phyloP scores from a whole-genome alignment of 768 basidiomycete genomes.

The Thelephora aurantiotincta region DNA sequence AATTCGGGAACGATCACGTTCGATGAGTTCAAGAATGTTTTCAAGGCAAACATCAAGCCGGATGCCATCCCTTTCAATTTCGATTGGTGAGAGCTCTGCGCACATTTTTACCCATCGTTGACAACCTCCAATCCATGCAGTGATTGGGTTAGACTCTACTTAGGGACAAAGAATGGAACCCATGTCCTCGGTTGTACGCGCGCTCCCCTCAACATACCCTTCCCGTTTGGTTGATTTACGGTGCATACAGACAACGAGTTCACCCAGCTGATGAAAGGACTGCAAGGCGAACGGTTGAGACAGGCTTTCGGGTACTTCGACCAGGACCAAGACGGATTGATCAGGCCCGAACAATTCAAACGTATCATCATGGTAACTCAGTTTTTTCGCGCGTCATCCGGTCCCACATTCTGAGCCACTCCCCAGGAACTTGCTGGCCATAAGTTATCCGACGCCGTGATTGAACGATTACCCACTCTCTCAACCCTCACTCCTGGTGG shows the following conservation, averaged over 20 bases:
- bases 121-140: conserved; percentile 22
- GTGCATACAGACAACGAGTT: conserved; percentile 72
- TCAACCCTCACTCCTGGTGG: conserved; percentile 82
- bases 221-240: conserved; percentile 5
- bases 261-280: conserved; percentile 96
- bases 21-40: conserved; percentile 90
- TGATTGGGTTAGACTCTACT: conserved; percentile 93
- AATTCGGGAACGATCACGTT: conserved; percentile 86
- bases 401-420: background rate
- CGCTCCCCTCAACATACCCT: background rate
- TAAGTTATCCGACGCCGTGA: conserved; percentile 88
- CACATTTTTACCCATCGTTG: background rate
- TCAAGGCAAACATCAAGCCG: conserved; percentile 62
- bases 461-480: conserved; percentile 84
- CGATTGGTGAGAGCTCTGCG: conserved; percentile 47
- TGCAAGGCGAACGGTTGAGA: conserved; percentile 93
- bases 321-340: conserved; percentile 84
- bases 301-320: conserved; percentile 94
- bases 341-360: conserved; percentile 87
- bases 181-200: conserved; percentile 84
- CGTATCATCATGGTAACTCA: conserved; percentile 70
- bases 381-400: background rate
- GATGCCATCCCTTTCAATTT: conserved; percentile 91
- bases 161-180: conserved; percentile 83
- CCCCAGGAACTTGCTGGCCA: conserved; percentile 87